Conservation (phyloP, 768 basidiomycete genomes). For the Collybia sp. region DNA sequence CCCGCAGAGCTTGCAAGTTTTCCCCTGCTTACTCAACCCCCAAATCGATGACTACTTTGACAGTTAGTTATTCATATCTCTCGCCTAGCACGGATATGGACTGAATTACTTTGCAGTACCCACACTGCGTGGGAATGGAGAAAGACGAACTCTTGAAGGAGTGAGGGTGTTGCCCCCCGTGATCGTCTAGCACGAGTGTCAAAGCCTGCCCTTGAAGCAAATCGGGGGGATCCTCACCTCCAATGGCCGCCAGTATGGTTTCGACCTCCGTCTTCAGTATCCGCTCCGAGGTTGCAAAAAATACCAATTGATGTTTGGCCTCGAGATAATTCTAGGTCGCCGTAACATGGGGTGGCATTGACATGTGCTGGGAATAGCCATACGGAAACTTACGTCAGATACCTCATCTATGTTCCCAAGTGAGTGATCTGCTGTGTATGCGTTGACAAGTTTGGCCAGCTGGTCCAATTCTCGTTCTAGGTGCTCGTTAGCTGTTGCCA, state of each 20-base stretch:
- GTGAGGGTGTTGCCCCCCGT: conserved; percentile 68
- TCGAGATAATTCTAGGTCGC: conserved; percentile 55
- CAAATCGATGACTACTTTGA: conserved; percentile 67
- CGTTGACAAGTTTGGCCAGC: conserved; percentile 37
- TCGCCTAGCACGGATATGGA: not conserved
- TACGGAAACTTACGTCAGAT: conserved; percentile 43
- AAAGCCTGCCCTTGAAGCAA: conserved; percentile 5
- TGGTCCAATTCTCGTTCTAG: conserved; percentile 55
- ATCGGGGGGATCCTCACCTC: conserved; percentile 39
- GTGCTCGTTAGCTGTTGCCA: conserved; percentile 6
- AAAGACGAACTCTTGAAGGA: conserved; percentile 83
- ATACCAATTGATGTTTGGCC: conserved; percentile 51
- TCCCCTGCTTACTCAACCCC: conserved; percentile 85
- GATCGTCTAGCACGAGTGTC: conserved; percentile 49
- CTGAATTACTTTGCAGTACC: conserved; percentile 67
- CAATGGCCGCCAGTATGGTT: conserved; percentile 53
- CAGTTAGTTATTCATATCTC: not conserved
- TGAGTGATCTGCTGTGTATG: conserved; percentile 42
- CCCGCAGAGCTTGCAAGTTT: conserved; percentile 75
- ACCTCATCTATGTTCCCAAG: conserved; percentile 56
- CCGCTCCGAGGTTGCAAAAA: conserved; percentile 49
- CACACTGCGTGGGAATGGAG: conserved; percentile 80
- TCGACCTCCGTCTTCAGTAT: conserved; percentile 64
- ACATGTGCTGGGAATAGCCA: conserved; percentile 9
- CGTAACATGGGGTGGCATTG: conserved; percentile 11